These are phyloP conservation scores for Scopulariopsis brevicaulis DNA, from an alignment of 2,329 filamentous ascomycete genomes.

Conservation along the genomic window DNA sequence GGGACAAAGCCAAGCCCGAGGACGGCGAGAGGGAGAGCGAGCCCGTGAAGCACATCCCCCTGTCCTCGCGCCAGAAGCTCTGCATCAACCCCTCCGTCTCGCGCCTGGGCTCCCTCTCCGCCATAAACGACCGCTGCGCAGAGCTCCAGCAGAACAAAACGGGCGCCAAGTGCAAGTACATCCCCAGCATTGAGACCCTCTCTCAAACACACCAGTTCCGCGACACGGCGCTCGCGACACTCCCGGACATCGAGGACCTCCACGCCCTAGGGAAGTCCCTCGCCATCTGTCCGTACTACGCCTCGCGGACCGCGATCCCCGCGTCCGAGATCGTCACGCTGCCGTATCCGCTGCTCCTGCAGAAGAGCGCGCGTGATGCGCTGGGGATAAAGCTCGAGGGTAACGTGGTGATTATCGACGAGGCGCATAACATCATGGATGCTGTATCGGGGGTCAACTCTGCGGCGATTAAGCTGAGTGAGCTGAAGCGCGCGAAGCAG, in stretches of 20 bases:
- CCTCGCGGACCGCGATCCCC: constrained; percentile 74
- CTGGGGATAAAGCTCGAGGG: constrained; percentile 75
- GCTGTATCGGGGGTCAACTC: constrained; percentile 83
- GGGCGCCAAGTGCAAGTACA: constrained; percentile 59
- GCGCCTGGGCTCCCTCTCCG: constrained; percentile 57
- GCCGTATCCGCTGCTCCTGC: constrained; percentile 82
- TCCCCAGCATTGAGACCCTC: constrained; percentile 69
- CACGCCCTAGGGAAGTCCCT: constrained; percentile 66
- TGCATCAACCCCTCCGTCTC: constrained; percentile 84
- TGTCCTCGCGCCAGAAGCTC: constrained; percentile 76
- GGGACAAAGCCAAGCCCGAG: background rate
- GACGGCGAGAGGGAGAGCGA: constrained; percentile 12
- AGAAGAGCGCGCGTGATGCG: constrained; percentile 78
- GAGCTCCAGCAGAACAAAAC: constrained; percentile 69
- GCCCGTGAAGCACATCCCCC: constrained; percentile 64
- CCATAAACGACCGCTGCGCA: constrained; percentile 87
- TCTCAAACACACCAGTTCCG: constrained; percentile 67
- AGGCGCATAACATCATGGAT: constrained; percentile 97
- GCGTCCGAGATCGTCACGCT: constrained; percentile 83
- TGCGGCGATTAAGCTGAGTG: constrained; percentile 59
- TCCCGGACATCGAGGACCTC: constrained; percentile 91
- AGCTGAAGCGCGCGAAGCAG: constrained; percentile 59
- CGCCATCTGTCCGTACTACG: constrained; percentile 88
- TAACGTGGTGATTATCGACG: constrained; percentile 90
- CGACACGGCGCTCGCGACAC: constrained; percentile 69